Percentiles rank a stretch among this genome's conserved stretches.
phyloP scores from a whole-genome alignment of 129 eudicot genomes.

The Solidago caesia region DNA sequence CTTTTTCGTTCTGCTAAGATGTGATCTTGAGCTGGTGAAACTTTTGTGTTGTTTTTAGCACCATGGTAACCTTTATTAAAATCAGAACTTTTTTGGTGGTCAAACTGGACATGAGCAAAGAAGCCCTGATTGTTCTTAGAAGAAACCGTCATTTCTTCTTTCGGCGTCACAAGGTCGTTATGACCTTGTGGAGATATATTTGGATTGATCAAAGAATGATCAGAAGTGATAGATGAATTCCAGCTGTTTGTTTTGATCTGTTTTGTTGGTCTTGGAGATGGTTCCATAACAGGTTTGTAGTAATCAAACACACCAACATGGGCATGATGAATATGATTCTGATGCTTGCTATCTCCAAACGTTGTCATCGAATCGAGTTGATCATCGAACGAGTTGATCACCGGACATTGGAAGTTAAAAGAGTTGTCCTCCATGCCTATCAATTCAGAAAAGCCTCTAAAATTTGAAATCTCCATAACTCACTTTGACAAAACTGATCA shows the following conservation, averaged over 20 bases:
- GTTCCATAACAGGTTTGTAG: conserved; percentile 36
- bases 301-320: conserved; percentile 28
- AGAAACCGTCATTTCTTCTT: conserved; percentile 51
- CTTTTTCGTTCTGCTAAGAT: conserved; percentile 83
- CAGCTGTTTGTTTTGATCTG: conserved; percentile 46
- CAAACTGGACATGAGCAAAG: conserved; percentile 35
- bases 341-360: conserved; percentile 36
- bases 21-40: conserved; percentile 66
- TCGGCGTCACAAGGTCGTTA: conserved; percentile 37
- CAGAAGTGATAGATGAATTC: conserved; percentile 34
- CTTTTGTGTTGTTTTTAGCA: conserved; percentile 38
- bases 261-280: conserved; percentile 52
- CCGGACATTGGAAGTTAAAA: conserved; percentile 44
- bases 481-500: conserved; percentile 22
- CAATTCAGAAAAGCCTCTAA: conserved; percentile 51
- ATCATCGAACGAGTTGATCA: conserved; percentile 49
- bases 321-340: neutral
- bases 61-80: conserved; percentile 28
- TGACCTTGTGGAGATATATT: conserved; percentile 25
- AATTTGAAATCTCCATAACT: conserved; percentile 54
- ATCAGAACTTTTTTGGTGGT: conserved; percentile 24
- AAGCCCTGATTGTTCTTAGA: conserved; percentile 36
- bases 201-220: conserved; percentile 35
- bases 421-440: conserved; percentile 60
- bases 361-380: conserved; percentile 38